Conservation (phyloP, 495 filamentous ascomycete genomes). For the Cetradonia linearis region DNA sequence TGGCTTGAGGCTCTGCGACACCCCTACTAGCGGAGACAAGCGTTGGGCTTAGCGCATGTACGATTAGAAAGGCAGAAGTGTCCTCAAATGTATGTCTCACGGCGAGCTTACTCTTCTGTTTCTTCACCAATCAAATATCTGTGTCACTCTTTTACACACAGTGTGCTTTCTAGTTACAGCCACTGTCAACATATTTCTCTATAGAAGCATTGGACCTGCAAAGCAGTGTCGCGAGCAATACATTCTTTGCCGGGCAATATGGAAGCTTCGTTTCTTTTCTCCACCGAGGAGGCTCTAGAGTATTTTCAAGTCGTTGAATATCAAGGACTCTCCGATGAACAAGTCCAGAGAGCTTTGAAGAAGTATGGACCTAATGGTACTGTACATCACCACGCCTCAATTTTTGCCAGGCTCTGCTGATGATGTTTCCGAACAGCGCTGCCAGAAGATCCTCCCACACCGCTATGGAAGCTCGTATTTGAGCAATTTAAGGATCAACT, state of each 20-base stretch:
- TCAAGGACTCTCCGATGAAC: conserved; percentile 57
- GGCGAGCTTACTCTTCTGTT: neutral
- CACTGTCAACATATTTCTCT: neutral
- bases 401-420: conserved; percentile 1
- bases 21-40: neutral
- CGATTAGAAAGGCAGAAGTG: conserved; percentile 5
- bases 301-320: conserved; percentile 59
- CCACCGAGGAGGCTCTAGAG: conserved; percentile 57
- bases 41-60: neutral
- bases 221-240: neutral
- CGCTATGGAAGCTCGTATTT: conserved; percentile 88
- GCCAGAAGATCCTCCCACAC: conserved; percentile 93
- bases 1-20: neutral
- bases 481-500: conserved; percentile 99
- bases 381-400: conserved; percentile 23
- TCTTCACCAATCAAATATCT: neutral
- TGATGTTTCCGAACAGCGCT: conserved; percentile 49
- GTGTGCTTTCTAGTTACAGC: neutral
- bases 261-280: conserved; percentile 69
- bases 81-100: neutral
- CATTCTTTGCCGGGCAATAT: conserved; percentile 47
- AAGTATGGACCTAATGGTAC: conserved; percentile 83
- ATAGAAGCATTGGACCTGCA: neutral
- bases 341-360: conserved; percentile 50
- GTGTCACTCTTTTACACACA: conserved; percentile 6